Evolutionary conservation across 2,329 filamentous ascomycete species (phyloP).

Genomic region (Colletotrichum sidae): DNA sequence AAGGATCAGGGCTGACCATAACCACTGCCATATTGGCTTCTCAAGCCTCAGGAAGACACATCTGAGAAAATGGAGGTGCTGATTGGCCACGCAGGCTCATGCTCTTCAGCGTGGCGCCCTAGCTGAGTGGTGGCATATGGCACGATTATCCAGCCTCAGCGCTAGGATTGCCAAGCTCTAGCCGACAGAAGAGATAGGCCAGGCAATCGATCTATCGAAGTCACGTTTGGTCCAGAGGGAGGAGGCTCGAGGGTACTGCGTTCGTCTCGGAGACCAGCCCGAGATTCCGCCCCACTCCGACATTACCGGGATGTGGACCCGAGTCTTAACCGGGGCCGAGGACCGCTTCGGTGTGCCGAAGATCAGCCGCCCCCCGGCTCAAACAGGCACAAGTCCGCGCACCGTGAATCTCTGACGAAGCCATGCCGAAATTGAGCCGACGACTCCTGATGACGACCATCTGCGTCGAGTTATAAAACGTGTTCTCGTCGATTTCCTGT

Average conservation of each 20-base stretch:
- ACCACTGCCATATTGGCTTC: not conserved
- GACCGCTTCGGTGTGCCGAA: not conserved
- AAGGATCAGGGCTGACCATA: no score
- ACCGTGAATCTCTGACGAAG: no score
- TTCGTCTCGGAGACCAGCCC: constrained; percentile 2
- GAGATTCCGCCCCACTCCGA: constrained; percentile 6
- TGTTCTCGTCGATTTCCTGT: not conserved
- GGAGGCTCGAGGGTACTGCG: no score
- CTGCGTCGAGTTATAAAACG: no score
- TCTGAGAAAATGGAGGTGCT: not conserved
- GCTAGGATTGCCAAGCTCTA: no score
- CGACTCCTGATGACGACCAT: no score
- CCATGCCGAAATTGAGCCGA: not conserved
- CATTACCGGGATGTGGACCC: not conserved
- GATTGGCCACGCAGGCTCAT: not conserved
- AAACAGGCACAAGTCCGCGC: not conserved
- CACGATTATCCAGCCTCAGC: not conserved
- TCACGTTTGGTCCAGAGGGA: no score
- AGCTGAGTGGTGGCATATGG: constrained; percentile 3
- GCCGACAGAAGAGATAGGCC: no score
- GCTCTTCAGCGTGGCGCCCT: constrained; percentile 26
- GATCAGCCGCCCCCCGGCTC: not conserved
- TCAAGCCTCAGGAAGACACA: not conserved
- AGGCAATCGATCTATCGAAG: no score
- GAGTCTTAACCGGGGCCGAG: not conserved